These are phyloP conservation scores for Trichosanthes truncata DNA, from an alignment of 306 rosid genomes.

Conservation along the genomic window DNA sequence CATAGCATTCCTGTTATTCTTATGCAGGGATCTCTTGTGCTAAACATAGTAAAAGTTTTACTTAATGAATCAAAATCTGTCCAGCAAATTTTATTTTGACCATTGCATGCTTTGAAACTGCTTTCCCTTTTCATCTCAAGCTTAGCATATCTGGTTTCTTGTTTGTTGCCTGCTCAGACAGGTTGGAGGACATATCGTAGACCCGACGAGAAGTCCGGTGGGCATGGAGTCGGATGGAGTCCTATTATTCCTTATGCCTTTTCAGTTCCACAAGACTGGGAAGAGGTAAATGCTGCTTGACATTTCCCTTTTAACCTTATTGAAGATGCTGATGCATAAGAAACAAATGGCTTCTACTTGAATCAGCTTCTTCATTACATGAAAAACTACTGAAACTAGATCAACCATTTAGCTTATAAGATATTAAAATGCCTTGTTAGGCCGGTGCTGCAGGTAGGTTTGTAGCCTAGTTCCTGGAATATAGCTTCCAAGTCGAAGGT, in stretches of 20 bases:
- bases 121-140: neutral
- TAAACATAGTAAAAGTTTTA: neutral
- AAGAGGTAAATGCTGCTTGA: slow-evolving; percentile 48
- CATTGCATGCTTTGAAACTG: neutral
- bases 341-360: neutral
- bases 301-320: neutral
- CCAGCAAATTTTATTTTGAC: neutral
- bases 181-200: slow-evolving; percentile 99
- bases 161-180: slow-evolving; percentile 65
- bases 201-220: slow-evolving; percentile 98
- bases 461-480: neutral
- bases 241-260: slow-evolving; percentile 88
- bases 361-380: neutral
- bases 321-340: neutral
- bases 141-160: slow-evolving; percentile 2
- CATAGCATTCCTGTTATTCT: neutral
- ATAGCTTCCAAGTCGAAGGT: neutral
- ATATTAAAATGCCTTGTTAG: neutral
- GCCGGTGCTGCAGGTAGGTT: neutral
- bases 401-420: neutral
- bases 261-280: slow-evolving; percentile 86
- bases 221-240: slow-evolving; percentile 99
- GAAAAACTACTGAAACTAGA: neutral
- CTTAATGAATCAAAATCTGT: neutral
- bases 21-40: neutral